These are phyloP conservation scores for Musa beccarii DNA, from an alignment of 176 grass and related monocot species.

Conservation along the genomic window DNA sequence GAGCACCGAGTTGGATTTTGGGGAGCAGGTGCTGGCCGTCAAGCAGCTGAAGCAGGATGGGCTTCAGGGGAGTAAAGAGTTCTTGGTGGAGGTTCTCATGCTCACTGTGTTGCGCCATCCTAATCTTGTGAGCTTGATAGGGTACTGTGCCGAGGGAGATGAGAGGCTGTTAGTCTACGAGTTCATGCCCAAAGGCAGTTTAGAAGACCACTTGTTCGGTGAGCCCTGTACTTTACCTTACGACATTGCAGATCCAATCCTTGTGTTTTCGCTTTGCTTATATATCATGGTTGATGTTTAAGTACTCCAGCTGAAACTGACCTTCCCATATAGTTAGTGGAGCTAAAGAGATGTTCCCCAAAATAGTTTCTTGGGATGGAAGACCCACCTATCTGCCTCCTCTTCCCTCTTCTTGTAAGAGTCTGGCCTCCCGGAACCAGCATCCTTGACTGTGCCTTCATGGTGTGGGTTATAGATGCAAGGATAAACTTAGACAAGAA, in stretches of 20 bases:
- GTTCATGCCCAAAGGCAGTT: conserved; percentile 12
- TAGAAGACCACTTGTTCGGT: conserved; percentile 18
- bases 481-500: no score
- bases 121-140: conserved; percentile 16
- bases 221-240: background rate
- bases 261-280: background rate
- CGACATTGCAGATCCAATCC: background rate
- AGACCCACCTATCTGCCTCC: no score
- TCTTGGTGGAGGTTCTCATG: conserved; percentile 20
- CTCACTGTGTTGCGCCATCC: conserved; percentile 5
- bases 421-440: no score
- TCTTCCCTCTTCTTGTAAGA: no score
- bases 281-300: background rate
- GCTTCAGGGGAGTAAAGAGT: conserved; percentile 13
- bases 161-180: conserved; percentile 12
- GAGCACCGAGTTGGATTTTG: background rate
- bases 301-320: background rate
- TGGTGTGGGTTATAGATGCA: no score
- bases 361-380: no score
- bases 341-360: no score
- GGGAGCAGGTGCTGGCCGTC: conserved; percentile 12
- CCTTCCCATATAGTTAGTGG: no score
- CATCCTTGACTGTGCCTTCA: no score
- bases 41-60: conserved; percentile 13
- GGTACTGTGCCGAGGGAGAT: conserved; percentile 14